Percentiles rank a stretch among this genome's conserved stretches.
Conservation (phyloP, 106 monocot genomes). For the Vanilla planifolia region DNA sequence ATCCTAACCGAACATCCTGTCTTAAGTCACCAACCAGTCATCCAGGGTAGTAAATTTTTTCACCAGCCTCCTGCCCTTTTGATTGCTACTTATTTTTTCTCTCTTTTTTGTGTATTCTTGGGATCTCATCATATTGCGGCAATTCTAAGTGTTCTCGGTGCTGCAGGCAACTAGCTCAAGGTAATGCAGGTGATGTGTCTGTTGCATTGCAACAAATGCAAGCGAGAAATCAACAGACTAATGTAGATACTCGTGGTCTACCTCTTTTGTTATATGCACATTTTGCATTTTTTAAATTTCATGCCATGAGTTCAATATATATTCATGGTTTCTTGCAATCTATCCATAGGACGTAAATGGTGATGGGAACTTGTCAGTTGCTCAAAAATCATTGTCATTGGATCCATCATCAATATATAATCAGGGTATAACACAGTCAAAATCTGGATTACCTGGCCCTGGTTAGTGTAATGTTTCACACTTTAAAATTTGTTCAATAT, state of each 20-base stretch:
- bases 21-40: slow-evolving; percentile 59
- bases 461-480: slow-evolving; percentile 28
- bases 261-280: background rate
- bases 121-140: background rate
- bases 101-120: background rate
- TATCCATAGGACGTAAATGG: slow-evolving; percentile 71
- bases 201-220: slow-evolving; percentile 67
- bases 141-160: slow-evolving; percentile 1
- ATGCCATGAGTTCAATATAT: background rate
- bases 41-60: slow-evolving; percentile 48
- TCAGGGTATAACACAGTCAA: slow-evolving; percentile 69
- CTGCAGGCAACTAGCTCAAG: slow-evolving; percentile 56
- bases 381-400: slow-evolving; percentile 60
- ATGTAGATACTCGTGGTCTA: slow-evolving; percentile 23
- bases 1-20: slow-evolving; percentile 60
- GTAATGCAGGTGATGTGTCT: slow-evolving; percentile 43
- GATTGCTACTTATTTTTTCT: background rate
- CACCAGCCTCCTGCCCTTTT: background rate
- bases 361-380: slow-evolving; percentile 29
- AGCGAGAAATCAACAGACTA: slow-evolving; percentile 48
- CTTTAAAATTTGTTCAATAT: too few species aligned
- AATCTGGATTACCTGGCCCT: slow-evolving; percentile 50
- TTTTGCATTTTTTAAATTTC: background rate
- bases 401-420: slow-evolving; percentile 73
- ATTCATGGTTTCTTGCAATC: background rate